Base-by-base conservation (phyloP, 2,329 filamentous ascomycete genomes). In the Trichoderma asperellum region DNA sequence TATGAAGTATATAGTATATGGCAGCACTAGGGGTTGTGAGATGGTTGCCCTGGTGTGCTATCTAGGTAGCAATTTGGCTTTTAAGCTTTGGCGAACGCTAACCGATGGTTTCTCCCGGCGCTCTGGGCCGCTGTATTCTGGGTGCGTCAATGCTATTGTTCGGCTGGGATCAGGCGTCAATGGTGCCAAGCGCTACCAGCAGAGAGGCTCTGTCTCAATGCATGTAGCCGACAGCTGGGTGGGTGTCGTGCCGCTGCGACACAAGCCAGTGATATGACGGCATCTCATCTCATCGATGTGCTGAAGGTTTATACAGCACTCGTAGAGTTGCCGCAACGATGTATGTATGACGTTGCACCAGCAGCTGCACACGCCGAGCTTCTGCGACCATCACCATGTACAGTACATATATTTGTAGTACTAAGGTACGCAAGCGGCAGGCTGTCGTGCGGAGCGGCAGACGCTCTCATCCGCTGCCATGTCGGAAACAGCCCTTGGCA, bases 351-450 rank as follows among this genome's bases (percentile, higher is more conserved):
- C 29, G n/a, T 43, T 32, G 18, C 56, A 10, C 27, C 29, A 18
- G 52, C 27, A 55, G 52, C 34, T 63, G 49, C 62, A 66, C 62
- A 57, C 24, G 55, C 29, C 27, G 29, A 35, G 29, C 29, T 57
- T 57, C 27, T 29, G 29, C 32, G 55, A 16, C 55, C 47, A 65
- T 56, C 49, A 29, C 16, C 40, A 8, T 43, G 10, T 47, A 24
- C 24, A 24, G 24, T 24, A 24, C 24, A 3, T 24, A 2, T 3
- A 24, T n/a, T n/a, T n/a, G n/a, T n/a, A n/a, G n/a, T n/a, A n/a
- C n/a, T n/a, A n/a, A n/a, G n/a, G n/a, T 24, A n/a, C 62, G 62
- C 62, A 65, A 43, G 29, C 62, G 40, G 62, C 35, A 43, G 43
- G 8, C 49, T 43, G 62, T 16, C 24, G 49, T 56, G 62, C 27